phyloP scores from a whole-genome alignment of 164 flowering plant species.

The Magnolia officinalis region DNA sequence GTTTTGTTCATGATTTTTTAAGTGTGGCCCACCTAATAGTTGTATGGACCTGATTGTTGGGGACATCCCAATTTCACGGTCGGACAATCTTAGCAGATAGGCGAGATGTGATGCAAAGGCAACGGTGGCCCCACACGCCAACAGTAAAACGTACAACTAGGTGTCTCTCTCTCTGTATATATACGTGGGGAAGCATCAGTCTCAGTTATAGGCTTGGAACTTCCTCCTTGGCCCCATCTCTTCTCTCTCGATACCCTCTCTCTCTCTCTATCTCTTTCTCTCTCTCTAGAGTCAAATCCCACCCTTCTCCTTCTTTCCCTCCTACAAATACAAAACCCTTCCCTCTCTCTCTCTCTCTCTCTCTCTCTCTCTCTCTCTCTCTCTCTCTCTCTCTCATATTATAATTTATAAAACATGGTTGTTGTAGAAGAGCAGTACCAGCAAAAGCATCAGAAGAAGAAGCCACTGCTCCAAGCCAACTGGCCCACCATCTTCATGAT shows the following conservation, averaged over 20 bases:
- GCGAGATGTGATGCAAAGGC: no score
- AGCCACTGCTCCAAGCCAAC: not conserved
- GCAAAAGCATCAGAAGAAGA: not conserved
- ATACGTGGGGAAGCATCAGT: conserved; percentile 24
- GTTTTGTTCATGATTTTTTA: no score
- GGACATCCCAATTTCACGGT: no score
- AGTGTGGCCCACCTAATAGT: no score
- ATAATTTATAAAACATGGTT: conserved; percentile 11
- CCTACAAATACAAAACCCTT: not conserved
- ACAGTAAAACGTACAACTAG: no score
- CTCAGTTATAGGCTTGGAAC: conserved; percentile 39
- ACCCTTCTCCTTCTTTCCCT: not conserved
- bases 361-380: conserved; percentile 16
- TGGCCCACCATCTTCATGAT: conserved; percentile 35
- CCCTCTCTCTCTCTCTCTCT: not conserved
- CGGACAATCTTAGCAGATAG: no score
- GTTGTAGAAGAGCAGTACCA: not conserved
- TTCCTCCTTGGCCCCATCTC: conserved; percentile 46
- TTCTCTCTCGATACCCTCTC: conserved; percentile 37
- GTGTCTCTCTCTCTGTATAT: no score
- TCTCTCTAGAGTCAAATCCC: conserved; percentile 16
- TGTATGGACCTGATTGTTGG: no score
- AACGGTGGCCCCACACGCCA: no score
- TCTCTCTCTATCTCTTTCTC: conserved; percentile 7
- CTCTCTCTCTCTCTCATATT: conserved; percentile 6